Conservation (phyloP, 2,329 filamentous ascomycete genomes). For the Fusarium mundagurra region DNA sequence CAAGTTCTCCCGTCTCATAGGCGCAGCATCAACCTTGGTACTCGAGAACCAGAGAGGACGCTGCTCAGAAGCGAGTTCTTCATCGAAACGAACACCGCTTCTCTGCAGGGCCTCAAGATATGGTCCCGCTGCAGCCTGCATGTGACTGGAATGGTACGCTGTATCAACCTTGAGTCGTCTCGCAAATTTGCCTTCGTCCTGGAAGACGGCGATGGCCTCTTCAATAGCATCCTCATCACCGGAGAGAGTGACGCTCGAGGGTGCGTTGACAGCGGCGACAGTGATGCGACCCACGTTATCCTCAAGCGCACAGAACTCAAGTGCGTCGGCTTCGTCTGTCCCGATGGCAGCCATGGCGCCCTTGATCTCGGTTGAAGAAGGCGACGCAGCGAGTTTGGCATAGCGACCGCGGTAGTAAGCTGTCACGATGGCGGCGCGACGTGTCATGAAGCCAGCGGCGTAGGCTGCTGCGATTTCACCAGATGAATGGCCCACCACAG, state of each 20-base stretch:
- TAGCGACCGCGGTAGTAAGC: conserved; percentile 9
- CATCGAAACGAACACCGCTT: not conserved
- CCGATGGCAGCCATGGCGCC: not conserved
- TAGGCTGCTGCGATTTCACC: conserved; percentile 40
- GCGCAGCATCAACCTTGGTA: not conserved
- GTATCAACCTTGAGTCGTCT: conserved; percentile 7
- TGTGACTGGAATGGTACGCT: conserved; percentile 6
- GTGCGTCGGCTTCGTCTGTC: not conserved
- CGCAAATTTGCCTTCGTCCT: conserved; percentile 1
- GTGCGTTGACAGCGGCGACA: not conserved
- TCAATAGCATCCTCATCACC: conserved; percentile 48
- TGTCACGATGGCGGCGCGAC: conserved; percentile 45
- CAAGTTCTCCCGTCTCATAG: not conserved
- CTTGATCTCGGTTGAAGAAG: not conserved
- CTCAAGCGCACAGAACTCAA: not conserved
- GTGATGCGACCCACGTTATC: not conserved
- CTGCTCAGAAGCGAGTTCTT: not conserved
- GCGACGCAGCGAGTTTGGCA: not conserved
- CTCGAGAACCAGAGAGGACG: not conserved
- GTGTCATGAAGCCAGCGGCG: not conserved
- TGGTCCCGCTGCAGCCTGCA: not conserved
- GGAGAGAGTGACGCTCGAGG: not conserved
- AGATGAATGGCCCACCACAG: conserved; percentile 55
- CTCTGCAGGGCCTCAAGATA: not conserved
- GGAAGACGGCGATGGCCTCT: not conserved